These are phyloP conservation scores for Leptodontidium sp. DNA, from an alignment of 2,329 filamentous ascomycete species.

Conservation along the genomic window DNA sequence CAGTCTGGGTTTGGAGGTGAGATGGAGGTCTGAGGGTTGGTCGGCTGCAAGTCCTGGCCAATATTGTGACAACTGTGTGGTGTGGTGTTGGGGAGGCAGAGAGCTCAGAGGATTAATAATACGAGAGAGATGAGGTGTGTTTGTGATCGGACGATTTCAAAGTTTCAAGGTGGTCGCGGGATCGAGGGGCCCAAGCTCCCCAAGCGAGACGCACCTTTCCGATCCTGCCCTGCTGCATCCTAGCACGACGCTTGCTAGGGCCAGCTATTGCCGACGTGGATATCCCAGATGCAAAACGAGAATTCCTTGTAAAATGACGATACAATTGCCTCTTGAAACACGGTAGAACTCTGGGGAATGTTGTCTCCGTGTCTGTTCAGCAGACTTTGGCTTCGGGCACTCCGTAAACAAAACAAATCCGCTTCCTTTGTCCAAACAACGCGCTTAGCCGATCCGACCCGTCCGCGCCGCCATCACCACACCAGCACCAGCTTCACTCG, in stretches of 20 bases:
- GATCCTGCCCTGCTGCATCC: background rate
- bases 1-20: background rate
- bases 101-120: background rate
- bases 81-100: background rate
- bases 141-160: background rate
- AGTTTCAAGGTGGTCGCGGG: background rate
- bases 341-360: background rate
- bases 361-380: background rate
- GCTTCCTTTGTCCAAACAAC: conserved; percentile 1
- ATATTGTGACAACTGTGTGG: background rate
- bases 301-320: background rate
- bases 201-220: conserved; percentile 13
- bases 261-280: background rate
- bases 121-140: background rate
- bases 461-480: background rate
- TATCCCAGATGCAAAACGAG: background rate
- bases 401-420: conserved; percentile 2
- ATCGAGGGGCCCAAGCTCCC: background rate
- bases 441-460: conserved; percentile 1
- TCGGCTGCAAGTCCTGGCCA: background rate
- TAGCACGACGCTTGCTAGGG: background rate
- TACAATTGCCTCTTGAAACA: background rate
- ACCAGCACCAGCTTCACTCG: background rate
- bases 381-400: background rate
- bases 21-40: background rate